Base-by-base conservation (phyloP, 345 rosid species). In the Punica granatum region DNA sequence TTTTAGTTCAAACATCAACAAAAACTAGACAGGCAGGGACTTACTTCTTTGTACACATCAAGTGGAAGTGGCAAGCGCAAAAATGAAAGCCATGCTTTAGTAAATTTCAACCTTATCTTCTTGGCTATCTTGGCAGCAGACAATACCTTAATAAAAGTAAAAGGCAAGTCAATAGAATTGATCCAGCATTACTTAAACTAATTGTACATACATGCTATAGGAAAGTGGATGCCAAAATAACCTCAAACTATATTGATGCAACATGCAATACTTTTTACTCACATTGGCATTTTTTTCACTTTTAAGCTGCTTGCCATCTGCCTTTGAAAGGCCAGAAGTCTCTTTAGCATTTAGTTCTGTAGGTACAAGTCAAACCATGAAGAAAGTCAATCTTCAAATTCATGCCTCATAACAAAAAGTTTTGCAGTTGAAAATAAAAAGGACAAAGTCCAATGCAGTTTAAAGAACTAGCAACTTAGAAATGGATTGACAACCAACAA, bases 31-130 rank as follows among this genome's bases (percentile, higher is more conserved):
- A 56, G 33, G 33, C 25, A 10, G 19, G 4, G 31, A 18, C 63
- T 73, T 71, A 90, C 99, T 92, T 94, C 95, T 79, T 91, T 94
- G 84, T 91, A 94, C 31, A 94, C 79, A 73, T 84, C 92, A 73
- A 89, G 75, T 16, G 96, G 92, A 66, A 91, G 92, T 15, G 88
- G 95, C 60, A 91, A 78, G 78, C 91, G 84, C 69, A 94, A 93
- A 85, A 94, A 91, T 37, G 95, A 75, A 74, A 86, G 79, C 99
- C 99, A 94, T 16, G 96, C 90, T 80, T 89, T 91, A 4, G 90
- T 90, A 70, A 94, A 91, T 78, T 89, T 94, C 37, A 86, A 59
- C 82, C 89, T 94, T 86, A 89, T 90, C 84, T 80, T 91, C 80
- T 84, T 94, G 74, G 77, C 67, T 43, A 88, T 81, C 32, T 73